These are phyloP conservation scores for Populus hybrid DNA, from an alignment of 441 rosid genomes.

Conservation along the genomic window DNA sequence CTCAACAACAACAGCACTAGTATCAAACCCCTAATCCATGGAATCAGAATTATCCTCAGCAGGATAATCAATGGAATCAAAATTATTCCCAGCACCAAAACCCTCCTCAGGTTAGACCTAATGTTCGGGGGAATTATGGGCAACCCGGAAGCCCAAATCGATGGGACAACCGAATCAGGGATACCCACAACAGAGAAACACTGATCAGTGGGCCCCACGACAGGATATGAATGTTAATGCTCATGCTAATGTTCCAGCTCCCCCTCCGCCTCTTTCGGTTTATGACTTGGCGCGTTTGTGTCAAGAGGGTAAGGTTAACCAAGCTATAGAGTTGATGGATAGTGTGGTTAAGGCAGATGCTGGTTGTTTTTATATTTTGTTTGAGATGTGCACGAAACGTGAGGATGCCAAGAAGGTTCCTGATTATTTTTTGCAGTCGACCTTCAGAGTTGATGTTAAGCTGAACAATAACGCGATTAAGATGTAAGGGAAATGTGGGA, in stretches of 20 bases:
- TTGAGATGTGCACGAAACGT: constrained; percentile 50
- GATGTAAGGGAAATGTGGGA: constrained; percentile 67
- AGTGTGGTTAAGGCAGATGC: constrained; percentile 69
- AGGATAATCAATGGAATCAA: constrained; percentile 4
- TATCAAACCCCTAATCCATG: constrained; percentile 12
- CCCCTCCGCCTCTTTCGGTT: constrained; percentile 30
- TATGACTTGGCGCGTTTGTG: constrained; percentile 53
- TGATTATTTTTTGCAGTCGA: constrained; percentile 72
- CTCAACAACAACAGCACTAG: constrained; percentile 21
- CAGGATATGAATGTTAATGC: background rate
- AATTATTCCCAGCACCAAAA: constrained; percentile 23
- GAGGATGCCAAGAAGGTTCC: constrained; percentile 89
- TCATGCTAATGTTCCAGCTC: background rate
- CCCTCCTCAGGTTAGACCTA: constrained; percentile 26
- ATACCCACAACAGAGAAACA: constrained; percentile 26
- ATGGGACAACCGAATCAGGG: constrained; percentile 37
- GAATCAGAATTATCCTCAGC: constrained; percentile 18
- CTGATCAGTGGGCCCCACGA: constrained; percentile 30
- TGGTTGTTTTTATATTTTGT: constrained; percentile 48
- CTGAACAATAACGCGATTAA: constrained; percentile 61
- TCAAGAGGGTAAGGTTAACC: constrained; percentile 59
- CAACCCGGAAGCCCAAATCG: constrained; percentile 41
- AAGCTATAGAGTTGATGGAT: constrained; percentile 69
- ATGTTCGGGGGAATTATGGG: constrained; percentile 20
- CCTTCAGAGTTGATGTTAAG: constrained; percentile 53